A percentile compares a stretch with the other conserved stretches of the same genome.
Conservation (phyloP, 768 basidiomycete species). For the Amanita inopinata region DNA sequence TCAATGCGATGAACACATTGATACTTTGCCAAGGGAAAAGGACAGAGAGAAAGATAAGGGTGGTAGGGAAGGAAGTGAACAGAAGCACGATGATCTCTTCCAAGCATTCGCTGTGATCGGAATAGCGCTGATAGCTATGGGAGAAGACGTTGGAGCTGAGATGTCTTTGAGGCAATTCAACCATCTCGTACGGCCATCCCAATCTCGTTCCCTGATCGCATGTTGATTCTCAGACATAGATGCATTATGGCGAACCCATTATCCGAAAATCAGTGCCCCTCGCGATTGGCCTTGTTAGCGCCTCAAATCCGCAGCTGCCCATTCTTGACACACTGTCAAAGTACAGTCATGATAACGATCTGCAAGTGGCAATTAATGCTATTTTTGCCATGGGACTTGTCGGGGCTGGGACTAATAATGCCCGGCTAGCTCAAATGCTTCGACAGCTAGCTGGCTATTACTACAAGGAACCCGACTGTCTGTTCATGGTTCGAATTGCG, state of each 20-base stretch:
- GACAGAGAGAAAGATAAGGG: conserved; percentile 54
- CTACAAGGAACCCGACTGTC: conserved; percentile 90
- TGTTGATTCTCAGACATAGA: conserved; percentile 43
- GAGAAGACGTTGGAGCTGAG: conserved; percentile 94
- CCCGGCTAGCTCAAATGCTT: conserved; percentile 94
- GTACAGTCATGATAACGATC: conserved; percentile 98
- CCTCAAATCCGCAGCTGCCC: conserved; percentile 90
- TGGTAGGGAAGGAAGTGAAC: conserved; percentile 33
- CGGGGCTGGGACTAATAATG: conserved; percentile 98
- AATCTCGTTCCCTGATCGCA: not conserved
- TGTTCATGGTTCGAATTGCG: conserved; percentile 93
- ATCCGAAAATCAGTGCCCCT: conserved; percentile 92
- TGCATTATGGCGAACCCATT: conserved; percentile 94
- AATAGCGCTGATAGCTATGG: conserved; percentile 93
- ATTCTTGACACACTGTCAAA: conserved; percentile 97
- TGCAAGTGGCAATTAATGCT: conserved; percentile 92
- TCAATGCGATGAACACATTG: conserved; percentile 87
- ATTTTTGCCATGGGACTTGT: conserved; percentile 99
- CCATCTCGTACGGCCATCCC: conserved; percentile 60
- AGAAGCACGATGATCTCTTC: conserved; percentile 72
- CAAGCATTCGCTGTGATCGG: conserved; percentile 91
- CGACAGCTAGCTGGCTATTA: conserved; percentile 97
- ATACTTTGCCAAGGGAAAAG: conserved; percentile 36
- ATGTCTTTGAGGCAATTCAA: conserved; percentile 98
- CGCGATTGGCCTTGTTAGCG: conserved; percentile 88